Conservation (phyloP, 192 early-diverging fungal genomes). For the Coemansia sp. region DNA sequence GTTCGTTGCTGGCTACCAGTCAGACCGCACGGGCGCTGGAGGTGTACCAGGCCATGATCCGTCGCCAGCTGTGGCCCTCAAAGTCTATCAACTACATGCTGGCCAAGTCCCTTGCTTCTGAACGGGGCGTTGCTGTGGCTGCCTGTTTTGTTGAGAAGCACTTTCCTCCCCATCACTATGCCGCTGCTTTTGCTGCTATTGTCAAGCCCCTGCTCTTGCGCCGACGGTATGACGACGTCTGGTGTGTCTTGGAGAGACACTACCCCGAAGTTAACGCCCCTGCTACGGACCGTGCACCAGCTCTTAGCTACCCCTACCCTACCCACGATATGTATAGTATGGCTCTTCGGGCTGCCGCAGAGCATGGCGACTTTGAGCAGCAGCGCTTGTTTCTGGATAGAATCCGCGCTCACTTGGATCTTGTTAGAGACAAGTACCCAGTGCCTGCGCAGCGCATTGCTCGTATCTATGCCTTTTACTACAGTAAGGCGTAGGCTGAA, state of each 20-base stretch:
- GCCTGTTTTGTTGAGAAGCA: conserved; percentile 13
- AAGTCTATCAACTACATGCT: conserved; percentile 44
- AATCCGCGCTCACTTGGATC: conserved; percentile 20
- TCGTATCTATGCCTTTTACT: conserved; percentile 7
- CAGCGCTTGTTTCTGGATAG: conserved; percentile 27
- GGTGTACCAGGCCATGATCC: conserved; percentile 19
- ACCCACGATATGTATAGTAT: conserved; percentile 30
- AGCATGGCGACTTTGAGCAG: conserved; percentile 15
- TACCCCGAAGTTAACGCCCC: conserved; percentile 16
- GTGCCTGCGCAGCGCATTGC: conserved; percentile 14
- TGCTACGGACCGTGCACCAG: not conserved
- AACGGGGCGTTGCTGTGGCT: not conserved
- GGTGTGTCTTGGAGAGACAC: conserved; percentile 20
- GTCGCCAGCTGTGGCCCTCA: conserved; percentile 23
- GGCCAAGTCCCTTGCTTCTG: conserved; percentile 9
- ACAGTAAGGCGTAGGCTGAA: not conserved
- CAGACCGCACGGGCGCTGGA: conserved; percentile 25
- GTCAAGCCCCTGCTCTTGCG: conserved; percentile 15
- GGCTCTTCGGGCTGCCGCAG: conserved; percentile 9
- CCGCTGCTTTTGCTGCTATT: conserved; percentile 14
- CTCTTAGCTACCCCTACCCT: conserved; percentile 16
- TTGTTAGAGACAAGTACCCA: not conserved
- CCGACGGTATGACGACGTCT: conserved; percentile 10
- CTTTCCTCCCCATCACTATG: conserved; percentile 34
- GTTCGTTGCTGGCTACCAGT: conserved; percentile 11